Conservation (phyloP, 352 stramenopile genomes). For the Pythium phragmiticola region DNA sequence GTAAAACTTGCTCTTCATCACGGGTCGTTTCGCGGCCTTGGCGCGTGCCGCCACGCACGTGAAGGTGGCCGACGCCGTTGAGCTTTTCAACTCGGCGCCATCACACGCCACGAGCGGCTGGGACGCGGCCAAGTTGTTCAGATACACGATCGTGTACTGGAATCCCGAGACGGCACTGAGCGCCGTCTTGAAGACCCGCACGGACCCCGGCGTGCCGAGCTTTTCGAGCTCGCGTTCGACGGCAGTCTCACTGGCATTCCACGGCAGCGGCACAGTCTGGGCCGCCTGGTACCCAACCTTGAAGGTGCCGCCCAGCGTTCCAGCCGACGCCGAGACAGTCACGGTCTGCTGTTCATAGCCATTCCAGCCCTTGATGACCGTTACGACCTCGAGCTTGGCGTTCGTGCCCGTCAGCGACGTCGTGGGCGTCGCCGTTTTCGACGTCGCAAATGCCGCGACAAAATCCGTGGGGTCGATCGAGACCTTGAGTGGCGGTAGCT, state of each 20-base stretch:
- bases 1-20: slow-evolving; percentile 79
- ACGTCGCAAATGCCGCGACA: slow-evolving; percentile 48
- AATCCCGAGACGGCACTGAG: slow-evolving; percentile 41
- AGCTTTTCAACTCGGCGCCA: slow-evolving; percentile 43
- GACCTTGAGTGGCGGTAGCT: slow-evolving; percentile 58
- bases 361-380: slow-evolving; percentile 86
- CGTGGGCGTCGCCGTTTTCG: slow-evolving; percentile 33
- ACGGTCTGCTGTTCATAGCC: slow-evolving; percentile 93
- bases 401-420: slow-evolving; percentile 73
- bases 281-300: slow-evolving; percentile 83
- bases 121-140: slow-evolving; percentile 53
- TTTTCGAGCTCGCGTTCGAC: slow-evolving; percentile 56
- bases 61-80: slow-evolving; percentile 29
- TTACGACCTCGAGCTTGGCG: slow-evolving; percentile 68
- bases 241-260: slow-evolving; percentile 48
- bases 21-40: slow-evolving; percentile 48
- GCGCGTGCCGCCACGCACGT: slow-evolving; percentile 37
- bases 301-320: slow-evolving; percentile 84
- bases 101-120: slow-evolving; percentile 58
- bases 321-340: slow-evolving; percentile 58
- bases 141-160: slow-evolving; percentile 68
- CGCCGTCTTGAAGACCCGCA: slow-evolving; percentile 60
- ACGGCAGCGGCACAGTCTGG: slow-evolving; percentile 67
- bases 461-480: slow-evolving; percentile 68
- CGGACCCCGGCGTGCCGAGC: slow-evolving; percentile 39